Conservation (phyloP, 2,329 filamentous ascomycete genomes). For the Pseudocercospora cruenta region DNA sequence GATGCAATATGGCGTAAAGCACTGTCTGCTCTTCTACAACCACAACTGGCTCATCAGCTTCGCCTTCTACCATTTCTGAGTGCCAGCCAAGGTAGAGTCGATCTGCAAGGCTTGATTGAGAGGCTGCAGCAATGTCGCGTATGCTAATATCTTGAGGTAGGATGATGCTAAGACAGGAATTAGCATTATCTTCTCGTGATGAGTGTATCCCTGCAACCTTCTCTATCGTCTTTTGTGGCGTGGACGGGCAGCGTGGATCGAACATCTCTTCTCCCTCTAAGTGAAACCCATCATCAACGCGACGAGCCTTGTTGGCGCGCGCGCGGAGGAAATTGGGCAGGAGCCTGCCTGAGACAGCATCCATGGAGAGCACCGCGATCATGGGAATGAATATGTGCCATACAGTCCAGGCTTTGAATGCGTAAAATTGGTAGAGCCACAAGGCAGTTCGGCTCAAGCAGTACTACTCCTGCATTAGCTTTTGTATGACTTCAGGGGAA, state of each 20-base stretch:
- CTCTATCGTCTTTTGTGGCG: not conserved
- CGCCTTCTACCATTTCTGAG: not conserved
- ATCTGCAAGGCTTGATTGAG: not conserved
- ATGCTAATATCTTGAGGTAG: not conserved
- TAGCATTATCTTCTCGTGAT: not conserved
- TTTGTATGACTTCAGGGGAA: not conserved
- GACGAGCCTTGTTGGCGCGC: not conserved
- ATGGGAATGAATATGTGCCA: not conserved
- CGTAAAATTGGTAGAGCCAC: not conserved
- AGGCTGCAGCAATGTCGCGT: not conserved
- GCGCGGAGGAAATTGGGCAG: not conserved
- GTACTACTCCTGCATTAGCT: not conserved
- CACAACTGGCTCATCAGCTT: not conserved
- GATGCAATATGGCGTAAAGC: not conserved
- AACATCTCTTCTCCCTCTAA: not conserved
- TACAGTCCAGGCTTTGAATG: not conserved
- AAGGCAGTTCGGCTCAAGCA: not conserved
- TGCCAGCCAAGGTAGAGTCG: not conserved
- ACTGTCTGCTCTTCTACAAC: not conserved
- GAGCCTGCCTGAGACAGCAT: not conserved
- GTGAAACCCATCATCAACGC: not conserved
- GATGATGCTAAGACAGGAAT: not conserved
- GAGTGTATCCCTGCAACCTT: not conserved
- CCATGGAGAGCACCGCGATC: not conserved
- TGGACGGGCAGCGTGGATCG: not conserved